Percentiles rank a stretch among this genome's conserved stretches.
Conservation (phyloP, 225 moss, liverwort and hornwort species). For the Polytrichum commune region DNA sequence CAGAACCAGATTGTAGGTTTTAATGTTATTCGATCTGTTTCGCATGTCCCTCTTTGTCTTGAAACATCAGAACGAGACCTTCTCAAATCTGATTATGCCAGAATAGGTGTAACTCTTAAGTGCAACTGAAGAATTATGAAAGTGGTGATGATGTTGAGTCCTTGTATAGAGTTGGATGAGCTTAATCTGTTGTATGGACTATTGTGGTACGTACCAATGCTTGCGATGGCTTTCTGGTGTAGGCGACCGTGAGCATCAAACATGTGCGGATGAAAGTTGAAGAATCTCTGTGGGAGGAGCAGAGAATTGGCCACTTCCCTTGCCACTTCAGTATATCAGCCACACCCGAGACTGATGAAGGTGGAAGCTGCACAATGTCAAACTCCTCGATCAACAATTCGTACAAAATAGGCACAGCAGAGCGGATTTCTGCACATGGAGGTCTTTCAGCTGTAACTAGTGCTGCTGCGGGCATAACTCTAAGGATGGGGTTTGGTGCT, state of each 20-base stretch:
- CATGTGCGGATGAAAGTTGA: conserved; percentile 9
- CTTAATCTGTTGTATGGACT: background rate
- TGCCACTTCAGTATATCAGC: conserved; percentile 1
- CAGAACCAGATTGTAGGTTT: no score
- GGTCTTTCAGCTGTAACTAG: background rate
- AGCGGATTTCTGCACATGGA: background rate
- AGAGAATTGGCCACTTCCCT: conserved; percentile 15
- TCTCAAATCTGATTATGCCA: no score
- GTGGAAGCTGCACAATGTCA: conserved; percentile 15
- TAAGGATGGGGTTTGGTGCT: background rate
- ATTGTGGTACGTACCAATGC: no score
- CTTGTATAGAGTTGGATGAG: background rate
- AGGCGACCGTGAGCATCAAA: conserved; percentile 13
- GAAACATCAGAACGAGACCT: no score
- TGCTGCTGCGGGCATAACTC: background rate
- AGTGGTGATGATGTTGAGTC: background rate
- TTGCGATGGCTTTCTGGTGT: no score
- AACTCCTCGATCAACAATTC: conserved; percentile 5
- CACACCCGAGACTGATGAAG: conserved; percentile 7
- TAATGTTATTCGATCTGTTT: no score
- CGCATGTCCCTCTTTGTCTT: no score
- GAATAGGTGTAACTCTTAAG: no score
- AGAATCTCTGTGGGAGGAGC: conserved; percentile 10
- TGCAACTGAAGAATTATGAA: no score
- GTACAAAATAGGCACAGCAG: conserved; percentile 5